These are phyloP conservation scores for Penicillium digitatum DNA, from an alignment of 2,329 filamentous ascomycete species.

Conservation along the genomic window DNA sequence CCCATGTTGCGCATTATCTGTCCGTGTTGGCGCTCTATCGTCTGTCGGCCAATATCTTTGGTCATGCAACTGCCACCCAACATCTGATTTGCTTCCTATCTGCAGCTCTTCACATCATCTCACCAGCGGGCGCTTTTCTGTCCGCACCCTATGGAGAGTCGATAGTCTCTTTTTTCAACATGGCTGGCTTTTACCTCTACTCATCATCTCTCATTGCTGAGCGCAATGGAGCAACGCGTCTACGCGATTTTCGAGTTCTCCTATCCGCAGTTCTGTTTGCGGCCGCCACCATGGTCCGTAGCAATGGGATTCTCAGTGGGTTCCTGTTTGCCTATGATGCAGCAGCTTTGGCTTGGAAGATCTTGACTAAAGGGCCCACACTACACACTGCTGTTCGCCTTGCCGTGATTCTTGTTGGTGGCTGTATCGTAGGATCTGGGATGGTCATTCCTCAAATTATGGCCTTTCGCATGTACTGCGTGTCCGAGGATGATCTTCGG, in stretches of 20 bases:
- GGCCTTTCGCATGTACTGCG: slow-evolving; percentile 71
- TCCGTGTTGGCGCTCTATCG: slow-evolving; percentile 69
- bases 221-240: slow-evolving; percentile 22
- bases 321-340: slow-evolving; percentile 67
- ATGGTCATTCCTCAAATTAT: slow-evolving; percentile 67
- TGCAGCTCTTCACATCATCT: slow-evolving; percentile 72
- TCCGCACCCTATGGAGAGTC: slow-evolving; percentile 82
- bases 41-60: slow-evolving; percentile 58
- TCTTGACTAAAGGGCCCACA: slow-evolving; percentile 39
- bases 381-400: slow-evolving; percentile 51
- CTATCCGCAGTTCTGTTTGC: slow-evolving; percentile 67
- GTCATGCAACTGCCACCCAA: slow-evolving; percentile 28
- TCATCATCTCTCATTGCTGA: slow-evolving; percentile 44
- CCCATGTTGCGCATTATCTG: slow-evolving; percentile 70
- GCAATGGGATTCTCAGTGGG: slow-evolving; percentile 82
- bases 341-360: slow-evolving; percentile 39
- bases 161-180: slow-evolving; percentile 71
- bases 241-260: slow-evolving; percentile 52
- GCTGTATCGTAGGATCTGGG: slow-evolving; percentile 63
- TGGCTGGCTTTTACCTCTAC: slow-evolving; percentile 69
- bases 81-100: slow-evolving; percentile 54
- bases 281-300: slow-evolving; percentile 68
- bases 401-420: slow-evolving; percentile 60
- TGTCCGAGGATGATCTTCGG: slow-evolving; percentile 40
- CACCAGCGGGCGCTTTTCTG: slow-evolving; percentile 84